Conservation (phyloP, 148 eudicot genomes). For the Nyssa sinensis region DNA sequence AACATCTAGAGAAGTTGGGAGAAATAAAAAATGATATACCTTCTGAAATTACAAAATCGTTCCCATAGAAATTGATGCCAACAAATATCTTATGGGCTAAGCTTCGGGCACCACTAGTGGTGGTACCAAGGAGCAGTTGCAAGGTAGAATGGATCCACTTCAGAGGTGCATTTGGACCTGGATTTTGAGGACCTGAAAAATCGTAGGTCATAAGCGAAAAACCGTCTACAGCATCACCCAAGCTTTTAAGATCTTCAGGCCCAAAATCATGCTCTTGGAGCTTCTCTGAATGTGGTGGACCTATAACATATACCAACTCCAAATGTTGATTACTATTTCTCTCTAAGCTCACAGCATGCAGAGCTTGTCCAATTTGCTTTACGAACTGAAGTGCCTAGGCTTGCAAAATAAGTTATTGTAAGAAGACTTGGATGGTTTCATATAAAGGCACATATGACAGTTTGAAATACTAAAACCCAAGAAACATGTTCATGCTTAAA, state of each 20-base stretch:
- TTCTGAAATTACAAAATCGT: slow-evolving; percentile 66
- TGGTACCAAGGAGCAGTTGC: slow-evolving; percentile 52
- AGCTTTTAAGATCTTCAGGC: slow-evolving; percentile 69
- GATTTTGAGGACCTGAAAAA: slow-evolving; percentile 79
- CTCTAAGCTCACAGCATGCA: slow-evolving; percentile 58
- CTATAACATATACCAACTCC: slow-evolving; percentile 84
- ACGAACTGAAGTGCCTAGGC: slow-evolving; percentile 79
- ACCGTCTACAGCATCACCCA: slow-evolving; percentile 81
- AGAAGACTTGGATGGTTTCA: not conserved
- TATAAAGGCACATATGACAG: not conserved
- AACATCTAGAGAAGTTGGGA: not conserved
- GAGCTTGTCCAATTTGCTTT: slow-evolving; percentile 73
- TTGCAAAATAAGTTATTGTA: slow-evolving; percentile 21
- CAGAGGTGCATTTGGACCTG: slow-evolving; percentile 98
- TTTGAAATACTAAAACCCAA: slow-evolving; percentile 12
- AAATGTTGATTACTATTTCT: slow-evolving; percentile 37
- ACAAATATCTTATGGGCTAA: slow-evolving; percentile 67
- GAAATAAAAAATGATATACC: slow-evolving; percentile 34
- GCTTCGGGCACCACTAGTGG: slow-evolving; percentile 24
- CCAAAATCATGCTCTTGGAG: slow-evolving; percentile 86
- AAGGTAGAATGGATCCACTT: slow-evolving; percentile 70
- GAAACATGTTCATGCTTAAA: not conserved
- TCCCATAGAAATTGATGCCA: slow-evolving; percentile 92
- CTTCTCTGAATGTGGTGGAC: slow-evolving; percentile 72
- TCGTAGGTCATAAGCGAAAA: slow-evolving; percentile 98